Percentiles rank a stretch among this genome's conserved stretches.
Evolutionary conservation across 2,329 filamentous ascomycete species (phyloP).

Genomic region (Diaporthe capsici): DNA sequence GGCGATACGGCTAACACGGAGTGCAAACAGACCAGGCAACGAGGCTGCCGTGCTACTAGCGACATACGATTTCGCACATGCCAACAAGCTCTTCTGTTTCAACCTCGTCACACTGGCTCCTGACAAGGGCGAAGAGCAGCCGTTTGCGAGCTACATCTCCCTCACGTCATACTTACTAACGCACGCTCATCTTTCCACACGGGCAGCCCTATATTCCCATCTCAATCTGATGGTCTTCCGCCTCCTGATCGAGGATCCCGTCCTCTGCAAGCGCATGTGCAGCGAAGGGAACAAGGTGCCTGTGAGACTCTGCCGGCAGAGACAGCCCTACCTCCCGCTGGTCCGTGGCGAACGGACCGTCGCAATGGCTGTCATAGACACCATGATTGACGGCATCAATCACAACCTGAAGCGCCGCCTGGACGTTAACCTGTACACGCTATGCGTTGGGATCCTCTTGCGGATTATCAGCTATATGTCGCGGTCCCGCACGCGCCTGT

Average conservation of each 20-base stretch:
- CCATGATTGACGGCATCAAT: constrained; percentile 90
- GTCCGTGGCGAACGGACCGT: constrained; percentile 80
- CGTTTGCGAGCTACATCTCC: constrained; percentile 87
- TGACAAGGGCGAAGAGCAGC: constrained; percentile 77
- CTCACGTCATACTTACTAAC: constrained; percentile 93
- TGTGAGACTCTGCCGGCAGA: constrained; percentile 90
- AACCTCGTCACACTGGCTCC: constrained; percentile 78
- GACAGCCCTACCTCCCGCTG: constrained; percentile 86
- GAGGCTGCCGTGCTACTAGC: constrained; percentile 86
- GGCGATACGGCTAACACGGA: constrained; percentile 13
- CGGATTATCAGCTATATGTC: constrained; percentile 88
- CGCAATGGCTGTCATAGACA: constrained; percentile 83
- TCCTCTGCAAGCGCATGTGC: constrained; percentile 86
- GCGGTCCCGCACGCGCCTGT: constrained; percentile 82
- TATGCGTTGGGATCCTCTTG: constrained; percentile 85
- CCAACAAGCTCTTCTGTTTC: constrained; percentile 95
- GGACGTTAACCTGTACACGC: constrained; percentile 86
- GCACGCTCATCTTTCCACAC: constrained; percentile 87
- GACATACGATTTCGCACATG: constrained; percentile 92
- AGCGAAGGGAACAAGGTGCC: constrained; percentile 80
- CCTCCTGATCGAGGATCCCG: constrained; percentile 87
- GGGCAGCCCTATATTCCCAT: constrained; percentile 86
- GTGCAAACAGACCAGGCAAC: constrained; percentile 74
- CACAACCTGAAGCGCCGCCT: constrained; percentile 91
- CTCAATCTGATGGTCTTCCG: constrained; percentile 88